Base-by-base conservation (phyloP, 139 green algal species). In the Chlorella sp. region DNA sequence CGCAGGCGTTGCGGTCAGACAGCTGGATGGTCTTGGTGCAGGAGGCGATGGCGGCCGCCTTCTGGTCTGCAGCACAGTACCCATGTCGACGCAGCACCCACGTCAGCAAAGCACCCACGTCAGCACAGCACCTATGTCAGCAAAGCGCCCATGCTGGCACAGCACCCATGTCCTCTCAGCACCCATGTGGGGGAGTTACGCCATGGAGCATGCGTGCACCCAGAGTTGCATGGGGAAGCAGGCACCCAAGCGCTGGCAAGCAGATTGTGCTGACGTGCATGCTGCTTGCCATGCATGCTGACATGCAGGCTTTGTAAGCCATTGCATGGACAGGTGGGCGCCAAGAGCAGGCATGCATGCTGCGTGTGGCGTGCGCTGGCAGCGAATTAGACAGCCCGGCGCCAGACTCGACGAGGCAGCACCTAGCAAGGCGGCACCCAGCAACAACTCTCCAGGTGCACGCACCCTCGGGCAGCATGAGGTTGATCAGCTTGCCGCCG, bases 1-100 rank as follows among this genome's bases (percentile, higher is more conserved):
- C 97, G 91, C 97, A 99, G 4, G 97, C 97, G 88, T 98, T 98
- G 64, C 97, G 93, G 88, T 99, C 96, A 71, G 89, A 96, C 64
- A 96, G 96, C 92, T 98, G 96, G 7, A 98, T 86, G 73, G 91
- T 96, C 89, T 96, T 95, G 92, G 86, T 97, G 94, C 93, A 96
- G 64, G 84, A 88, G 53, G 89, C 92, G 16, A 95, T 91, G 77
- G 96, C 91, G 15, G 90, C 90, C 40, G 86, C 57, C 75, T 93
- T 89, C 85, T 95, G 36, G 24, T 91, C 88, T 16, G 85, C 39
- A 71, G 84, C 11, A 16, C 5, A 40, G 53, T 21, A 40, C 81
- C 39, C 81, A 75, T 53, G 32, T 78, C 24, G 71, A 3, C 71
- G 48, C 71, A 78, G 71, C 71, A 78, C 71, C 71, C 71, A 78